Conservation (phyloP, 805 yeast genomes). For the Zygotorulaspora chibaensis region DNA sequence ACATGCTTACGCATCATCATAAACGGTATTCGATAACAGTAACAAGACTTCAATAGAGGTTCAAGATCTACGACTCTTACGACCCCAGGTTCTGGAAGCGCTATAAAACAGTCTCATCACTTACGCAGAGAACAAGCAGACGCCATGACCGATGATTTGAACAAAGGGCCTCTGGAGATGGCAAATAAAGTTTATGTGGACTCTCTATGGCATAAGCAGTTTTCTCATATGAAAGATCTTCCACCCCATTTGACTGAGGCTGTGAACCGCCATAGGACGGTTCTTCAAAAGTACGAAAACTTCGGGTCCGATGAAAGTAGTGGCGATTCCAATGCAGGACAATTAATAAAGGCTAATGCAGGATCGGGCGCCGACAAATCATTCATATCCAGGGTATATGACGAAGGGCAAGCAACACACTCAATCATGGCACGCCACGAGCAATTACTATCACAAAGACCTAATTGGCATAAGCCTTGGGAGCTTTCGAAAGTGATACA, state of each 20-base stretch:
- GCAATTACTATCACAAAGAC: conserved; percentile 21
- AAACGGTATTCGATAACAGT: conserved; percentile 7
- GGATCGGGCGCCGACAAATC: conserved; percentile 1
- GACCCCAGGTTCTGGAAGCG: neutral
- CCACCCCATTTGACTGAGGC: conserved; percentile 31
- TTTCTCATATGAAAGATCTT: conserved; percentile 21
- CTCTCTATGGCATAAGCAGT: conserved; percentile 32
- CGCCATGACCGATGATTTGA: conserved; percentile 1
- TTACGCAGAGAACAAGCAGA: neutral
- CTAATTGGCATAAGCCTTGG: conserved; percentile 62
- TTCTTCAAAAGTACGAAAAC: conserved; percentile 15
- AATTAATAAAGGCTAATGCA: conserved; percentile 9
- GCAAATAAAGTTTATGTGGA: conserved; percentile 29
- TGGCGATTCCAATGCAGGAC: neutral
- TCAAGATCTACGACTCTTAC: neutral
- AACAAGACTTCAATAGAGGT: neutral
- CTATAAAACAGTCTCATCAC: neutral
- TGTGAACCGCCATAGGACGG: conserved; percentile 21
- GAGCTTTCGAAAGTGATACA: conserved; percentile 65
- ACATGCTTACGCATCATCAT: neutral
- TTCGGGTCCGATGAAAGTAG: neutral
- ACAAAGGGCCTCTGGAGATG: conserved; percentile 8
- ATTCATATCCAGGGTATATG: conserved; percentile 7
- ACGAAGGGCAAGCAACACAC: conserved; percentile 7
- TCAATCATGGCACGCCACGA: conserved; percentile 27